These are phyloP conservation scores for Cercospora sp. DNA, from an alignment of 2,329 filamentous ascomycete genomes.

Conservation along the genomic window DNA sequence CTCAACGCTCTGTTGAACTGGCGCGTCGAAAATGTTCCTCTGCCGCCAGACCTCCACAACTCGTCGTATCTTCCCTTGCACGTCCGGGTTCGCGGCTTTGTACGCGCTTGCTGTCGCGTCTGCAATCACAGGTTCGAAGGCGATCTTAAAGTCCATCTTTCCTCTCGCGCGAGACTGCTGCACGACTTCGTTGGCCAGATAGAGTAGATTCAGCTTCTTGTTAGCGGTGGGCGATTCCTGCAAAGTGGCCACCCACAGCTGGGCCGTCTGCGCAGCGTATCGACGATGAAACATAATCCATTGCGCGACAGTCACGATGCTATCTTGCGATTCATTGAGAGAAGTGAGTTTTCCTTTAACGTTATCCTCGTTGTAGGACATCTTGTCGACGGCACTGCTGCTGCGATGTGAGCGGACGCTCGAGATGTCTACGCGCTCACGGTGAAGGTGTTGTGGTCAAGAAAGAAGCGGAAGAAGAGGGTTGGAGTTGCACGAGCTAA, in stretches of 20 bases:
- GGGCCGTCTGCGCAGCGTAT: constrained; percentile 86
- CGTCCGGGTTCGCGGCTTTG: constrained; percentile 80
- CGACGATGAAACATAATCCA: constrained; percentile 99
- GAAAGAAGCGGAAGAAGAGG: constrained; percentile 1
- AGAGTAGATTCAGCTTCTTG: constrained; percentile 87
- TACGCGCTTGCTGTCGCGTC: constrained; percentile 91
- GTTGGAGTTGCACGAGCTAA: constrained; percentile 9
- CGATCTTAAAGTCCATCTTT: constrained; percentile 88
- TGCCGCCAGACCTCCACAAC: constrained; percentile 95
- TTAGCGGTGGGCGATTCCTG: constrained; percentile 78
- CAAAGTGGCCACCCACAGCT: constrained; percentile 86
- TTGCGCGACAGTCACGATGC: constrained; percentile 93
- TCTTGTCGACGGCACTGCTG: constrained; percentile 42
- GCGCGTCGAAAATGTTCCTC: constrained; percentile 76
- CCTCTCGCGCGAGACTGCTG: constrained; percentile 92
- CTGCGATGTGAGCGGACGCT: not conserved
- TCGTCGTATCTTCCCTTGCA: constrained; percentile 82
- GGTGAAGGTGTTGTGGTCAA: not conserved
- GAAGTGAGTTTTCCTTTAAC: constrained; percentile 93
- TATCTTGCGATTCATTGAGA: constrained; percentile 95
- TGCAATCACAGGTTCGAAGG: constrained; percentile 87
- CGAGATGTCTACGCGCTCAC: not conserved
- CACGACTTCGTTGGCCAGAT: constrained; percentile 94
- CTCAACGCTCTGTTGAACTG: constrained; percentile 81
- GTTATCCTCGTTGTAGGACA: constrained; percentile 96